Conservation (phyloP, 257 asterid genomes). For the Thymus quinquecostatus region DNA sequence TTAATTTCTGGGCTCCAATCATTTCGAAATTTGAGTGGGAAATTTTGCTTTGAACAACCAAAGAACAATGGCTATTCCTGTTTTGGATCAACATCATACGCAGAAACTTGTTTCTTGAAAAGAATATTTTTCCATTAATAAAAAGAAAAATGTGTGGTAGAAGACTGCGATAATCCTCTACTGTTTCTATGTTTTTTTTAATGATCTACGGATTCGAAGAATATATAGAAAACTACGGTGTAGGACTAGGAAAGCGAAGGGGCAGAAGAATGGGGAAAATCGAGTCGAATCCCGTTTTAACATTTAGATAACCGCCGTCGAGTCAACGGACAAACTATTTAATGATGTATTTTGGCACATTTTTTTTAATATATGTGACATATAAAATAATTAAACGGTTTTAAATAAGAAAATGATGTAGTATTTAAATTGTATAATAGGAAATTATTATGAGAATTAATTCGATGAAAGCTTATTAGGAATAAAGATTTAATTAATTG, state of each 20-base stretch:
- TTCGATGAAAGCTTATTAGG: too few species aligned
- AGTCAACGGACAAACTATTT: constrained; percentile 19
- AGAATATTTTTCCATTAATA: not conserved
- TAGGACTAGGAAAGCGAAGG: not conserved
- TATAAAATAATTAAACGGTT: too few species aligned
- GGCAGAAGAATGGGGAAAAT: constrained; percentile 2
- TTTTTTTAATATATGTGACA: too few species aligned
- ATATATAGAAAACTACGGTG: not conserved
- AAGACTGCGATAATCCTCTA: not conserved
- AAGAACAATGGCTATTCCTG: not conserved
- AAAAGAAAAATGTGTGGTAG: not conserved
- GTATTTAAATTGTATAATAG: too few species aligned
- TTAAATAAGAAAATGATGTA: too few species aligned
- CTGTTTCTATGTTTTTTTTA: too few species aligned
- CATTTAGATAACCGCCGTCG: not conserved
- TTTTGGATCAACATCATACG: constrained; percentile 15
- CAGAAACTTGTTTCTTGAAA: not conserved
- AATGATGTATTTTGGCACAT: too few species aligned
- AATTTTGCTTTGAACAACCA: not conserved
- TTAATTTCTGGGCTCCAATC: constrained; percentile 27
- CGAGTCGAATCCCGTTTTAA: constrained; percentile 13
- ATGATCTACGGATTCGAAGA: not conserved
- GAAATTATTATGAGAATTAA: too few species aligned
- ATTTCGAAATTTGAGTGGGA: constrained; percentile 20
- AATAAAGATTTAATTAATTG: too few species aligned